These are phyloP conservation scores for Miscanthus sacchariflorus DNA, from an alignment of 202 grass and related monocot species.

Conservation along the genomic window DNA sequence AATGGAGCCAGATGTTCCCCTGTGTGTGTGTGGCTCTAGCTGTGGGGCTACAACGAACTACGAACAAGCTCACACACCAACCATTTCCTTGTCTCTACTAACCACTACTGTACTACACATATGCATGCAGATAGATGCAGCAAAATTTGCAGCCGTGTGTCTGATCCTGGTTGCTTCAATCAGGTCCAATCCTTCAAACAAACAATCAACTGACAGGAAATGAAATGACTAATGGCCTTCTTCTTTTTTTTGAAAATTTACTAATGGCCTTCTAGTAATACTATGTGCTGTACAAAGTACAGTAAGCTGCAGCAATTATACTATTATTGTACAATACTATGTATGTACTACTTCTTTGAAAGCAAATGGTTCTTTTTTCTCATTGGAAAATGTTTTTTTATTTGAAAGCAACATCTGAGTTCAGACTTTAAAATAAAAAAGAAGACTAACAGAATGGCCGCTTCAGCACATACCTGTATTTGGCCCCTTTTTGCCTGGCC, in stretches of 20 bases:
- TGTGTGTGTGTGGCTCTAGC: neutral
- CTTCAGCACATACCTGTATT: neutral
- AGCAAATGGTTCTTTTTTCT: neutral
- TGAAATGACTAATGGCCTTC: neutral
- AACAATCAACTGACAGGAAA: conserved; percentile 33
- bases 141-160: neutral
- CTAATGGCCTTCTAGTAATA: neutral
- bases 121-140: neutral
- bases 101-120: neutral
- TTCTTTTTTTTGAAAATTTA: too few species aligned
- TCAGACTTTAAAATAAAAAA: neutral
- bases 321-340: too few species aligned
- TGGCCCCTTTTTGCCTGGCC: neutral
- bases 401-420: neutral
- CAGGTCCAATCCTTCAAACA: neutral
- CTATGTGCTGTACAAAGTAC: neutral
- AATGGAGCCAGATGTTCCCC: conserved; percentile 10
- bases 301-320: neutral
- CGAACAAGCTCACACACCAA: neutral
- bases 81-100: conserved; percentile 28
- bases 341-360: too few species aligned
- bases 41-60: conserved; percentile 31
- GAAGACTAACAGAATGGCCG: neutral
- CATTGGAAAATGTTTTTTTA: neutral
- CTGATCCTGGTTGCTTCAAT: conserved; percentile 9